Evolutionary conservation across 2,329 filamentous ascomycete species (phyloP), one percentile per base, ranked within the genome.

Genomic region (Xylariaceae sp.): DNA sequence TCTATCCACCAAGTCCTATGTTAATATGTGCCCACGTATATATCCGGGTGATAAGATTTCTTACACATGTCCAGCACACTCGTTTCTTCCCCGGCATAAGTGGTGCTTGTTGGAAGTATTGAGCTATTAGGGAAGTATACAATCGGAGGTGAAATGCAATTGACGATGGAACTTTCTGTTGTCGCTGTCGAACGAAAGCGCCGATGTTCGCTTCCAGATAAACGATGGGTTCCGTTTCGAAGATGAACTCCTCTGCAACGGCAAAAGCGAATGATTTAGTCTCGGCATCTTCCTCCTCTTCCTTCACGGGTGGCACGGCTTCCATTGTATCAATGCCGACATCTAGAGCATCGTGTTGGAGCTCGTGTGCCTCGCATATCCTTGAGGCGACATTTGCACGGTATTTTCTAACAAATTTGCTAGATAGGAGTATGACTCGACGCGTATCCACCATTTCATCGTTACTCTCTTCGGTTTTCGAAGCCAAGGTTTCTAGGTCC

Each of bases 51-150:
- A 33, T 27, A 20, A 33, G 27, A 26, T 20, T 21, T 5, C 49
- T 45, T 45, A 51, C 49, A 6, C 49, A 51, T 51, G 24, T 51
- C 49, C 49, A 51, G 3, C 7, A 21, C 16, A 51, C 18, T n/a
- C 49, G 13, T 40, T 11, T 45, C 11, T 45, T 45, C 10, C 27
- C 27, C 33, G 40, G 1, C 11, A 11, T 24, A 9, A 21, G 7
- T 5, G 40, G 21, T 2, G 18, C 3, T 45, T 26, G 33, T 21
- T 1, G 15, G 16, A 40, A 15, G 1, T 32, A 7, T 23, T 26
- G 49, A 15, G 10, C 8, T 4, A 4, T 11, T 33, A 16, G 26
- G 18, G 33, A 45, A 26, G 29, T 27, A 23, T 24, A 40, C 15
- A 32, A 33, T 33, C 49, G 49, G 21, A 51, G n/a, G 33, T 39